Evolutionary conservation across 2,329 filamentous ascomycete species (phyloP), one percentile per base, ranked within the genome.

Genomic region (Aspergillus bombycis): DNA sequence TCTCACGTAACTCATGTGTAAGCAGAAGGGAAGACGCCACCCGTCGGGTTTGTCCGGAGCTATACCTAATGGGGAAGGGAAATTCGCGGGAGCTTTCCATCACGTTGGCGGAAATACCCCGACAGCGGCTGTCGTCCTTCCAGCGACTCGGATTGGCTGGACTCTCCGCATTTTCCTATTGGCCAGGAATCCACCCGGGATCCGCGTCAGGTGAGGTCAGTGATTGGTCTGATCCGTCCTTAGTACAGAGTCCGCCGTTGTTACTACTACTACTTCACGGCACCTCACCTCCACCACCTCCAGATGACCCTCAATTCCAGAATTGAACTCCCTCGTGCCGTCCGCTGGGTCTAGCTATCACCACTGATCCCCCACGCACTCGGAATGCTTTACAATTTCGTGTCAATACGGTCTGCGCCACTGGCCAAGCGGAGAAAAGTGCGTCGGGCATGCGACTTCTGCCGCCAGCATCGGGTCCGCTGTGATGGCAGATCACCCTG

Each of bases 391-490:
- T 41, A 41, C 38, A 41, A 41, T 41, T 41, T 41, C 8, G 38
- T 41, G 4, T 41, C 45, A 4, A 23, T 28, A 48, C n/a, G 45
- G 32, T 36, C 46, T 2, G 14, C 34, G 16, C 34, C 57, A 16
- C 32, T 59, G 3, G 2, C 16, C 12, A 67, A 63, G 34, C 67
- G 68, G 21, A 64, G 62, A 12, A 68, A 65, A 50, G 63, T 70
- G 10, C 30, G 54, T 12, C 62, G 63, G 19, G 70, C 70, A 12
- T 72, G 70, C 43, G 62, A 67, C 48, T 67, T 66, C 59, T 72
- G 70, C 61, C 66, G 70, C 4, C 57, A 65, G 50, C 68, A 68
- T 19, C 70, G 70, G 6, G 65, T 69, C 12, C 70, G 68, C 10
- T 72, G 70, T 26, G 68, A 71, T 21, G 62, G 60, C 12, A 34